Evolutionary conservation across 1,284 basidiomycete genomes (phyloP).

Genomic region (Pseudomicrostroma phylloplanum): DNA sequence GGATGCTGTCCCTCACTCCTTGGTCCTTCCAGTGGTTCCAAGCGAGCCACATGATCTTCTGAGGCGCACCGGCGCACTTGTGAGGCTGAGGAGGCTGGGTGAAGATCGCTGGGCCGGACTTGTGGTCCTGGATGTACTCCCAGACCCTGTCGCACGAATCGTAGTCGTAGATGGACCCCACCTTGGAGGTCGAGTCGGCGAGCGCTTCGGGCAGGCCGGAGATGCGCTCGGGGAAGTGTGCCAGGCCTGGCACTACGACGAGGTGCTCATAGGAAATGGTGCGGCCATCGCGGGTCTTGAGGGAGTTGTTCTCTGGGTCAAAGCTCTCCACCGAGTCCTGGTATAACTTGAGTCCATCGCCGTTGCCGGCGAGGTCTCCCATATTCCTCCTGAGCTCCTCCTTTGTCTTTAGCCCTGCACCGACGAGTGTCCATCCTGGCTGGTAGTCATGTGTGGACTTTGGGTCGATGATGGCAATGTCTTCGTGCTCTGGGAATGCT

Average conservation of each 20-base stretch:
- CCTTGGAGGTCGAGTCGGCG: slow-evolving; percentile 68
- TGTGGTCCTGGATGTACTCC: slow-evolving; percentile 58
- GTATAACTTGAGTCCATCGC: slow-evolving; percentile 6
- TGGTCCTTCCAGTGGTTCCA: slow-evolving; percentile 40
- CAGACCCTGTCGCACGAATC: slow-evolving; percentile 34
- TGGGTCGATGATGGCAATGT: slow-evolving; percentile 42
- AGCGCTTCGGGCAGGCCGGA: slow-evolving; percentile 73
- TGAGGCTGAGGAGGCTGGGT: slow-evolving; percentile 91
- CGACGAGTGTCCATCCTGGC: slow-evolving; percentile 75
- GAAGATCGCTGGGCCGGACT: slow-evolving; percentile 79
- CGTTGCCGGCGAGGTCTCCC: slow-evolving; percentile 10
- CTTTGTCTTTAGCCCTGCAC: slow-evolving; percentile 67
- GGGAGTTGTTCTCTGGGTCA: slow-evolving; percentile 61
- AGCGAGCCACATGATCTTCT: slow-evolving; percentile 51
- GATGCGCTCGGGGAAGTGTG: slow-evolving; percentile 69
- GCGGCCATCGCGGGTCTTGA: slow-evolving; percentile 66
- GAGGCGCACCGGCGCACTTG: slow-evolving; percentile 80
- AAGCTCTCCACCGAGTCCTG: slow-evolving; percentile 8
- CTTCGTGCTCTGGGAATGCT: slow-evolving; percentile 22
- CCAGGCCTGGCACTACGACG: slow-evolving; percentile 79
- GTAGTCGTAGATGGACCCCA: slow-evolving; percentile 79
- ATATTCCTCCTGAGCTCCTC: slow-evolving; percentile 67
- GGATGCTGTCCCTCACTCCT: slow-evolving; percentile 48
- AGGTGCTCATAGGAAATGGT: slow-evolving; percentile 77
- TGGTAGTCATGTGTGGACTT: slow-evolving; percentile 44